Evolutionary conservation across 1,139 yeast species (phyloP).

Genomic region (Hyphopichia pseudoburtonii): DNA sequence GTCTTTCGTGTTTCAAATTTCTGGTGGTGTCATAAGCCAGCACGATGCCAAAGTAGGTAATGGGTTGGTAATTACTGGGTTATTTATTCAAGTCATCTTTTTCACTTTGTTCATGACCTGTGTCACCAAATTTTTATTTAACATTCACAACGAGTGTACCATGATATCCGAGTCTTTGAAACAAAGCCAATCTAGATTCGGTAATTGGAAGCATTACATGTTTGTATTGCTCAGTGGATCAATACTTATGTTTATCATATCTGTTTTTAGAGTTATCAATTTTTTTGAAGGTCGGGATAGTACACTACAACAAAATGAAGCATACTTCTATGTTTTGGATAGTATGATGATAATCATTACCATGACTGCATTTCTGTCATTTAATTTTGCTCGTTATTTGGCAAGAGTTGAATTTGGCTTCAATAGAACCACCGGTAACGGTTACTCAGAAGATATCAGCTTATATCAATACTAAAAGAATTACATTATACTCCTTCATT

Average conservation of each 20-base stretch:
- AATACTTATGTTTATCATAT: not conserved
- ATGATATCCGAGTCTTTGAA: not conserved
- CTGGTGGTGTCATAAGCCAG: constrained; percentile 39
- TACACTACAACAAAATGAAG: not conserved
- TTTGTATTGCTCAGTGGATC: not conserved
- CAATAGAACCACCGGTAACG: too few species aligned
- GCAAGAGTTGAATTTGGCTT: not conserved
- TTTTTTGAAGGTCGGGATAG: not conserved
- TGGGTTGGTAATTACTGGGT: constrained; percentile 25
- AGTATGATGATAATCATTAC: not conserved
- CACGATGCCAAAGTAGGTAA: constrained; percentile 15
- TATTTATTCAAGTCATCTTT: constrained; percentile 33
- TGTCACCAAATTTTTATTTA: not conserved
- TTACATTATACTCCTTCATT: too few species aligned
- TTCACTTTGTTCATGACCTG: constrained; percentile 28
- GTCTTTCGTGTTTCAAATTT: constrained; percentile 40
- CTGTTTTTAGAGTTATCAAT: not conserved
- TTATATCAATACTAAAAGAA: too few species aligned
- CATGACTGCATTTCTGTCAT: not conserved
- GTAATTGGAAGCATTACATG: not conserved
- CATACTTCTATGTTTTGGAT: not conserved
- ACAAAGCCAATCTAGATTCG: not conserved
- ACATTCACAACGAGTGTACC: not conserved
- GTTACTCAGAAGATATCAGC: too few species aligned
- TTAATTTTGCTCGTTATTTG: not conserved